phyloP scores from a whole-genome alignment of 345 rosid species.

The Populus alba region DNA sequence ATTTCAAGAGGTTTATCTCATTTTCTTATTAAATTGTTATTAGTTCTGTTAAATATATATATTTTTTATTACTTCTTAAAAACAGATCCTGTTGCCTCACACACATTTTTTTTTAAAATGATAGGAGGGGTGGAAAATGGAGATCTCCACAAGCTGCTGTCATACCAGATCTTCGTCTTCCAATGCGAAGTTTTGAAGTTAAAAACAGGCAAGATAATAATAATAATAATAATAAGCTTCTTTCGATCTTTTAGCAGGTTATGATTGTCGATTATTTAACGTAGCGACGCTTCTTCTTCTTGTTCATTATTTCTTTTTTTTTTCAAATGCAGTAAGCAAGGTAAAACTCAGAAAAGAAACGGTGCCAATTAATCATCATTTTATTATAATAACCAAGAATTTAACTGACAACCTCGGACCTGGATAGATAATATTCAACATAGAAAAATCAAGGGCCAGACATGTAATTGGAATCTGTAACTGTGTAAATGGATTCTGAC shows the following conservation, averaged over 20 bases:
- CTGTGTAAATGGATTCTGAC: background rate
- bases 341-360: too few relatives aligned
- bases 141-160: slow-evolving; percentile 61
- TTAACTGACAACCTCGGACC: background rate
- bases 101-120: background rate
- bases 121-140: slow-evolving; percentile 50
- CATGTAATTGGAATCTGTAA: background rate
- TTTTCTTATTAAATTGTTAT: background rate
- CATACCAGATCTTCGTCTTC: slow-evolving; percentile 64
- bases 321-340: too few relatives aligned
- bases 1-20: slow-evolving; percentile 41
- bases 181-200: slow-evolving; percentile 74
- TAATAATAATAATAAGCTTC: background rate
- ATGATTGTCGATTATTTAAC: too few relatives aligned
- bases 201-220: slow-evolving; percentile 49
- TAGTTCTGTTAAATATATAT: background rate
- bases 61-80: background rate
- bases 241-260: too few relatives aligned
- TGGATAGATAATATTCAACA: background rate
- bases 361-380: background rate
- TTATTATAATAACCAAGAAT: background rate
- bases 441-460: background rate
- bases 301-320: too few relatives aligned
- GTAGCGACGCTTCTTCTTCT: too few relatives aligned
- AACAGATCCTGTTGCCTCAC: too few relatives aligned